A percentile compares a stretch with the other conserved stretches of the same genome.
These are phyloP conservation scores for Brassica cretica DNA, from an alignment of 345 rosid genomes.

Conservation along the genomic window DNA sequence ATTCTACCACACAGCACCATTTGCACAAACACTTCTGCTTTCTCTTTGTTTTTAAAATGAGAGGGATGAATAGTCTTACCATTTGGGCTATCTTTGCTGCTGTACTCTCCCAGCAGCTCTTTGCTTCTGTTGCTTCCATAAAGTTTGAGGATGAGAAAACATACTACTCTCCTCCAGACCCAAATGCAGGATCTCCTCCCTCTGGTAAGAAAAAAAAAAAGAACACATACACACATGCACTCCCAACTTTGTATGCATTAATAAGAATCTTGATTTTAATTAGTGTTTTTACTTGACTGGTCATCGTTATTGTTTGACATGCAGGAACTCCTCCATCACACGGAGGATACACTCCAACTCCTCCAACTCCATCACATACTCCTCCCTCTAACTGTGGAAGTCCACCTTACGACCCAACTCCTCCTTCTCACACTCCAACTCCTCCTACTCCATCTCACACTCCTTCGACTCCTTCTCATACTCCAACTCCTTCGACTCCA, in stretches of 20 bases:
- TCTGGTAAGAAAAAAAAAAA: conserved; percentile 18
- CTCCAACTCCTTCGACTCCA: conserved; percentile 43
- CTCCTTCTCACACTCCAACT: background rate
- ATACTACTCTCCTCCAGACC: conserved; percentile 73
- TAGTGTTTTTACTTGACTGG: background rate
- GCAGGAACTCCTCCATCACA: conserved; percentile 43
- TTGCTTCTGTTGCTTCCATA: conserved; percentile 44
- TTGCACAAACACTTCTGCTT: conserved; percentile 3
- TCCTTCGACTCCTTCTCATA: conserved; percentile 23
- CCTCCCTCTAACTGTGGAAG: conserved; percentile 33
- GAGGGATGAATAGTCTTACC: conserved; percentile 39
- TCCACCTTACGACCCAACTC: conserved; percentile 44
- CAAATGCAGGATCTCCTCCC: conserved; percentile 57
- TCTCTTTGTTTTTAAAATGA: conserved; percentile 18
- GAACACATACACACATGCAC: background rate
- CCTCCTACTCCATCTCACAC: conserved; percentile 27
- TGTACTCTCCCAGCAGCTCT: conserved; percentile 50
- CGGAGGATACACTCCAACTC: conserved; percentile 25
- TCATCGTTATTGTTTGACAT: conserved; percentile 12
- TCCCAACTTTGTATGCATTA: background rate
- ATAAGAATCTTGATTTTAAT: conserved; percentile 2
- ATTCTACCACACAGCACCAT: conserved; percentile 7
- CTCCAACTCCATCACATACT: conserved; percentile 34
- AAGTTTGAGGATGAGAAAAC: conserved; percentile 60
- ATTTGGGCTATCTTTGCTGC: conserved; percentile 46